Percentiles rank a stretch among this genome's conserved stretches.
These are phyloP conservation scores for Acanthamoeba divionensis DNA, from an alignment of 208 protist species.

Conservation along the genomic window DNA sequence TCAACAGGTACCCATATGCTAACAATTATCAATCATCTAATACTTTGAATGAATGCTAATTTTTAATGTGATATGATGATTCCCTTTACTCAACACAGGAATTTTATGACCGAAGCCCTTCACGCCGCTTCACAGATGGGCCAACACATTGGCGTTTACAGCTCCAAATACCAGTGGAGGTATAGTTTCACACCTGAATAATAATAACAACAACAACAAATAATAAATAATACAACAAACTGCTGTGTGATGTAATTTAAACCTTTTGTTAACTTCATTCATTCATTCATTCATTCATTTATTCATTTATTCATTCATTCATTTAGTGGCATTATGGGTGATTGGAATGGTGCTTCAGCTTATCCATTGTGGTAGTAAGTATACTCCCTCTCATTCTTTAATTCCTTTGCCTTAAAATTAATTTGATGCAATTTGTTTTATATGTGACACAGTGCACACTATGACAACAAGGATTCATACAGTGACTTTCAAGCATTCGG, in stretches of 20 bases:
- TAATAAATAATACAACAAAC: no score
- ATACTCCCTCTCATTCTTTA: neutral
- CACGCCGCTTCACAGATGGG: neutral
- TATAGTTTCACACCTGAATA: no score
- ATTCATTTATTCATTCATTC: no score
- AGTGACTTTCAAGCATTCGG: constrained; percentile 17
- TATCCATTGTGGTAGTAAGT: constrained; percentile 49
- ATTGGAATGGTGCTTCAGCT: neutral
- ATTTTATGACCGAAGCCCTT: neutral
- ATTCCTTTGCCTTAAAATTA: no score
- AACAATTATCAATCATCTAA: neutral
- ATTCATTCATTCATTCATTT: no score
- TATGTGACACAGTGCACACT: neutral
- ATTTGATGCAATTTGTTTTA: no score
- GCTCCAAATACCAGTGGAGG: neutral
- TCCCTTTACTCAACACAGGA: neutral
- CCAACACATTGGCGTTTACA: neutral
- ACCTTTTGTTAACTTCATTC: no score
- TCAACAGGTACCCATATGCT: constrained; percentile 12
- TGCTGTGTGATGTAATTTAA: no score
- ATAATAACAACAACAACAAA: no score
- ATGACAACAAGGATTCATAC: constrained; percentile 9
- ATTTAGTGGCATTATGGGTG: constrained; percentile 46
- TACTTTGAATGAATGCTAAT: neutral
- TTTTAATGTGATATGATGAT: neutral